Percentiles rank a stretch among this genome's conserved stretches.
These are phyloP conservation scores for Candida mesenterica DNA, from an alignment of 1,139 yeast species.

Conservation along the genomic window DNA sequence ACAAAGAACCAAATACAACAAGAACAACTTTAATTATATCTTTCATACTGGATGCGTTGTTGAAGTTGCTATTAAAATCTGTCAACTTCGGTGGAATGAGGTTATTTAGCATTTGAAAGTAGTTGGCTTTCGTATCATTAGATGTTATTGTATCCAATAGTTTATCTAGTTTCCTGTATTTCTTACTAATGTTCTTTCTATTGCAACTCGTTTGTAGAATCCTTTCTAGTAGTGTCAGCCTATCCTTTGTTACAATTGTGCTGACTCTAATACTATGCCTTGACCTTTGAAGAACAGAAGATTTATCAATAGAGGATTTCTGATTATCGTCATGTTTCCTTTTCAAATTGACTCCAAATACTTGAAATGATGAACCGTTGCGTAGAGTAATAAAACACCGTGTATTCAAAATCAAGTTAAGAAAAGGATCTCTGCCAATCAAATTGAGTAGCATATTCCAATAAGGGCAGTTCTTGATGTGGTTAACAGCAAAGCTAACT, in stretches of 20 bases:
- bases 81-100: constrained; percentile 16
- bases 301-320: not conserved
- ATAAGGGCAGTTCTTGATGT: constrained; percentile 27
- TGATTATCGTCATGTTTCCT: too few relatives aligned
- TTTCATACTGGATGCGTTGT: constrained; percentile 22
- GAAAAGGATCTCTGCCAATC: constrained; percentile 33
- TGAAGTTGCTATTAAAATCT: constrained; percentile 15
- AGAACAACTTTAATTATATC: constrained; percentile 41
- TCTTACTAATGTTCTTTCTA: constrained; percentile 21
- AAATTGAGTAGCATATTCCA: constrained; percentile 35
- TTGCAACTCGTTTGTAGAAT: constrained; percentile 6
- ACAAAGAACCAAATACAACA: constrained; percentile 41
- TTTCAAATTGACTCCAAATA: constrained; percentile 33
- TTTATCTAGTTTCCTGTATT: constrained; percentile 16
- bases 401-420: constrained; percentile 29
- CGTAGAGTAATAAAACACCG: constrained; percentile 21
- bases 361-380: constrained; percentile 18
- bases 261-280: not conserved
- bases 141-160: constrained; percentile 17
- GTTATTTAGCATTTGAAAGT: constrained; percentile 24
- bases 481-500: constrained; percentile 26
- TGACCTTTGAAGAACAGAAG: not conserved
- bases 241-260: constrained; percentile 1
- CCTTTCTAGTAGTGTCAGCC: constrained; percentile 5
- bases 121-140: constrained; percentile 26